Conservation (phyloP, 768 basidiomycete species). For the Amanita pseudoporphyria region DNA sequence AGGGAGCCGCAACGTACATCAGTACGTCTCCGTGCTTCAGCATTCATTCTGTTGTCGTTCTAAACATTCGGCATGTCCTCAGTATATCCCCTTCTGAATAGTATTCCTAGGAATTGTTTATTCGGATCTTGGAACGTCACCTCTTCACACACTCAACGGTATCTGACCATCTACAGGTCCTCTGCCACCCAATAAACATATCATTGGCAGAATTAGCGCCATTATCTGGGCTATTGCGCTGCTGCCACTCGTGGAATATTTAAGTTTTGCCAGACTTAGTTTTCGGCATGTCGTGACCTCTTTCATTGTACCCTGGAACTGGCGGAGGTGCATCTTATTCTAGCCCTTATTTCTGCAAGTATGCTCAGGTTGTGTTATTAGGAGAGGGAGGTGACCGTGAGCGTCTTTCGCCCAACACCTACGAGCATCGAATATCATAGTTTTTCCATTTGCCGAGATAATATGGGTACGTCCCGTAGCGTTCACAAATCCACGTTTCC, state of each 20-base stretch:
- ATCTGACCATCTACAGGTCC: slow-evolving; percentile 44
- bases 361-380: slow-evolving; percentile 10
- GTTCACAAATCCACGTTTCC: not conserved
- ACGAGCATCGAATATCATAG: slow-evolving; percentile 17
- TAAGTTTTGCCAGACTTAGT: slow-evolving; percentile 14
- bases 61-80: slow-evolving; percentile 20
- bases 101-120: slow-evolving; percentile 34
- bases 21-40: not conserved
- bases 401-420: slow-evolving; percentile 2
- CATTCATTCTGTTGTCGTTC: slow-evolving; percentile 23
- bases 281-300: slow-evolving; percentile 29
- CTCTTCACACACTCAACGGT: slow-evolving; percentile 56
- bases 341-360: not conserved
- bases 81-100: not conserved
- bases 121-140: slow-evolving; percentile 48
- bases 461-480: slow-evolving; percentile 36
- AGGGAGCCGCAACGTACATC: not conserved
- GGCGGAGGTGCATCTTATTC: not conserved
- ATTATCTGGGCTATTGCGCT: slow-evolving; percentile 59
- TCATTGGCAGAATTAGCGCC: slow-evolving; percentile 55
- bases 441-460: slow-evolving; percentile 39
- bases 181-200: slow-evolving; percentile 44
- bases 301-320: not conserved
- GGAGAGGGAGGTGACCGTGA: slow-evolving; percentile 39
- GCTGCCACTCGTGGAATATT: slow-evolving; percentile 59